Conservation (phyloP, 2,329 filamentous ascomycete species). For the Gaeumannomyces tritici region DNA sequence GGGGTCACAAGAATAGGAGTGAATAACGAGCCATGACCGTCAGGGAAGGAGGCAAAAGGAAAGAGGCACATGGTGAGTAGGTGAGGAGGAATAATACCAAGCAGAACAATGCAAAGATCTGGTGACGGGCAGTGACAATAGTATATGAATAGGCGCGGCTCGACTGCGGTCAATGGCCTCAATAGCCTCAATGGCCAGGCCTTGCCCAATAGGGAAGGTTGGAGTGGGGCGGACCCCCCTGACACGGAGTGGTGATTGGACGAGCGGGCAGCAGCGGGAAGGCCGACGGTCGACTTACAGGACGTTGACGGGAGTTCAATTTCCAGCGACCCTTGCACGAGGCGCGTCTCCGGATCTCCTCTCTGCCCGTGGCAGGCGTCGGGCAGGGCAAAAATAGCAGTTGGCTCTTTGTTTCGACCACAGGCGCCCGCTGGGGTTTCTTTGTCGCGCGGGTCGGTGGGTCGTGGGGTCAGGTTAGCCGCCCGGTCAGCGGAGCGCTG, state of each 20-base stretch:
- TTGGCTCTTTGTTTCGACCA: slow-evolving; percentile 1
- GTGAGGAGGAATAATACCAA: not conserved
- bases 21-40: not conserved
- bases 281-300: not conserved
- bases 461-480: not conserved
- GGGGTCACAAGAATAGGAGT: not conserved
- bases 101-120: not conserved
- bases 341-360: not conserved
- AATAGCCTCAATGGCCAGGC: not conserved
- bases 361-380: not conserved
- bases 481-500: slow-evolving; percentile 2
- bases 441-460: slow-evolving; percentile 1
- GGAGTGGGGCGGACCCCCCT: not conserved
- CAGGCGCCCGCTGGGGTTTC: not conserved
- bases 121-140: not conserved
- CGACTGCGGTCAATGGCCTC: not conserved
- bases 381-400: not conserved
- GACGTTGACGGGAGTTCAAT: not conserved
- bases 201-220: not conserved
- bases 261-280: not conserved
- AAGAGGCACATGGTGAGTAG: not conserved
- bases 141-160: not conserved
- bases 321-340: not conserved
- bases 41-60: not conserved
- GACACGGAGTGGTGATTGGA: not conserved